A percentile compares a stretch with the other conserved stretches of the same genome.
Conservation (phyloP, 2,329 filamentous ascomycete genomes). For the Biscogniauxia sp. region DNA sequence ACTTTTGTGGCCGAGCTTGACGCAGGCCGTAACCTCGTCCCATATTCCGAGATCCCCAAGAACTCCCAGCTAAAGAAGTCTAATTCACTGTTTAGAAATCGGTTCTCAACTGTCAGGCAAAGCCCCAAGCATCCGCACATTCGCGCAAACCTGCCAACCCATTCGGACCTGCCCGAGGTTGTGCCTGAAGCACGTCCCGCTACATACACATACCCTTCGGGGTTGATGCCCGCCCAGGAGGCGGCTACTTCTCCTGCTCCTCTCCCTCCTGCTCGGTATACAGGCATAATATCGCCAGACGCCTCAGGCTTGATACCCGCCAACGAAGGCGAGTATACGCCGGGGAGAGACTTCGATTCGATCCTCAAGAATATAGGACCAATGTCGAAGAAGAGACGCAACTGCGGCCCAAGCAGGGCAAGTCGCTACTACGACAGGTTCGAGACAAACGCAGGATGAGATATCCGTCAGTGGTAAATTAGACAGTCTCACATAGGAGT, state of each 20-base stretch:
- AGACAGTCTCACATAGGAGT: neutral
- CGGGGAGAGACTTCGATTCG: neutral
- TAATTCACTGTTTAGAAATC: neutral
- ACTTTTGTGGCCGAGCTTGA: neutral
- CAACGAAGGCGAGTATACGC: neutral
- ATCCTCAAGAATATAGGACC: neutral
- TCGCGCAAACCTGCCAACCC: neutral
- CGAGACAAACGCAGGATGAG: neutral
- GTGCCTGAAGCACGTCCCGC: neutral
- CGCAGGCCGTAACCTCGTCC: neutral
- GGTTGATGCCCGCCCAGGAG: neutral
- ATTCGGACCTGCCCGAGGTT: neutral
- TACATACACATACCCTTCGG: neutral
- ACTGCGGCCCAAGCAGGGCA: neutral
- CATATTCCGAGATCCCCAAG: neutral
- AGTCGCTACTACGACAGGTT: neutral
- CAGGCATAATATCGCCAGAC: neutral
- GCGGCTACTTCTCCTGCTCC: neutral
- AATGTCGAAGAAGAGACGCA: neutral
- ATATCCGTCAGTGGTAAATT: neutral
- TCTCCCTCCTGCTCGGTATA: neutral
- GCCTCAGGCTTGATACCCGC: neutral
- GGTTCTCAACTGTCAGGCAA: neutral
- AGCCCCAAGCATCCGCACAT: neutral
- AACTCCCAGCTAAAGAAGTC: neutral